Evolutionary conservation across 164 flowering plant genomes (phyloP).

Genomic region (Stephania japonica): DNA sequence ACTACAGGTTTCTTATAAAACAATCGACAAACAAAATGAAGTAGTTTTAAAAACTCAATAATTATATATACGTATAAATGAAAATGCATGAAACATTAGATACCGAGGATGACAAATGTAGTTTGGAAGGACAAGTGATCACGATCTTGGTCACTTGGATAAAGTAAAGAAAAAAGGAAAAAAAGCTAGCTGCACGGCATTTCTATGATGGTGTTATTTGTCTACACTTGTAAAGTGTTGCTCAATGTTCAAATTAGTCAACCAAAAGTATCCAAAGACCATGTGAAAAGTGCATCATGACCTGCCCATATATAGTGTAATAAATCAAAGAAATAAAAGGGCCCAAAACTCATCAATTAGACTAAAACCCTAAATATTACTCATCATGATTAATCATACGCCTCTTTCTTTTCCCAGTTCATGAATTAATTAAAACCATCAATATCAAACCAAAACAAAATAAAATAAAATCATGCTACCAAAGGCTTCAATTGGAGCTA

Average conservation of each 20-base stretch:
- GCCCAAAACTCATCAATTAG: neutral
- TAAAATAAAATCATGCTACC: no score
- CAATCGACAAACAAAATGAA: no score
- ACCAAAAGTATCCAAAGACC: neutral
- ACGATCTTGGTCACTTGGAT: neutral
- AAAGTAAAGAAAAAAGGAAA: neutral
- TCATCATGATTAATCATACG: neutral
- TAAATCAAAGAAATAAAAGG: neutral
- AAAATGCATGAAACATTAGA: no score
- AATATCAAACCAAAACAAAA: no score
- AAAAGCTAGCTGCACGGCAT: neutral
- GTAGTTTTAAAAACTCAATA: no score
- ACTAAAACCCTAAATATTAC: neutral
- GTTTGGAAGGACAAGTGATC: neutral
- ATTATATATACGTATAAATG: no score
- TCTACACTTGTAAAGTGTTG: neutral
- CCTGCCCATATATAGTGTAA: neutral
- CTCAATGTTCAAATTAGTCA: neutral
- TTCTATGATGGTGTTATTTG: neutral
- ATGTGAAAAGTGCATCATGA: conserved; percentile 1
- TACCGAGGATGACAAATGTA: no score
- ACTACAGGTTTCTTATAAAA: no score
- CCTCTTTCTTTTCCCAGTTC: neutral
- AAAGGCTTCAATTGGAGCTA: neutral
- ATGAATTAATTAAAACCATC: no score